Evolutionary conservation across 2,329 filamentous ascomycete genomes (phyloP), one percentile per base, ranked within the genome.

Genomic region (Thelonectria rubi): DNA sequence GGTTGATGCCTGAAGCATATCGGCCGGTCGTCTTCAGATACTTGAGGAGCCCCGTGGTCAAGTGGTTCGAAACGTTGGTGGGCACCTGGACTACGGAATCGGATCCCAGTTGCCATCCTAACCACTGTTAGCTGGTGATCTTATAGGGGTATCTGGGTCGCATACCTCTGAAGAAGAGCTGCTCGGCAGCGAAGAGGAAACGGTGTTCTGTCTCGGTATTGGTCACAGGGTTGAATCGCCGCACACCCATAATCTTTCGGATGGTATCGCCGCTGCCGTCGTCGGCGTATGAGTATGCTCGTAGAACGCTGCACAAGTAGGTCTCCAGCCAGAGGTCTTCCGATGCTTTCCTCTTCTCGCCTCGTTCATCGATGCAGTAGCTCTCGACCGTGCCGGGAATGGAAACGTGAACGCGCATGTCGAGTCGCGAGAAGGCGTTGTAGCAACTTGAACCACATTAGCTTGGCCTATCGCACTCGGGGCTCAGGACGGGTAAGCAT

Each of bases 151-250:
- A 17, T 51, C 32, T 49, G 40, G 10, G 26, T n/a, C 30, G 65
- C 76, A 57, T 77, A 92, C 93, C 94, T 78, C 91, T 88, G 80
- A 98, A 98, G 79, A 99, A 99, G 32, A 99, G 84, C 72, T 91
- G 91, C 79, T 99, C 95, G 11, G 95, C 95, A 18, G 95, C 93
- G 72, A 97, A 91, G 43, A 99, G 82, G 75, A 99, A 99, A 67
- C 92, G 92, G 75, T 99, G 95, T 78, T 99, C 95, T 63, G 93
- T 93, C 77, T 99, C 95, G n/a, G 95, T 98, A 77, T 92, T 98
- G 49, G 93, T 97, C 63, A 99, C 92, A 1, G 95, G 95, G 74
- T 99, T 99, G 84, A 99, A 98, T 65, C 95, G 88, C 69, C 95
- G 87, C 52, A 98, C 93, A n/a, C 94, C 95, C 75, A 98, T 92